A percentile compares a stretch with the other conserved stretches of the same genome.
Evolutionary conservation across 495 filamentous ascomycete species (phyloP).

Genomic region (Aspergillus wentii): DNA sequence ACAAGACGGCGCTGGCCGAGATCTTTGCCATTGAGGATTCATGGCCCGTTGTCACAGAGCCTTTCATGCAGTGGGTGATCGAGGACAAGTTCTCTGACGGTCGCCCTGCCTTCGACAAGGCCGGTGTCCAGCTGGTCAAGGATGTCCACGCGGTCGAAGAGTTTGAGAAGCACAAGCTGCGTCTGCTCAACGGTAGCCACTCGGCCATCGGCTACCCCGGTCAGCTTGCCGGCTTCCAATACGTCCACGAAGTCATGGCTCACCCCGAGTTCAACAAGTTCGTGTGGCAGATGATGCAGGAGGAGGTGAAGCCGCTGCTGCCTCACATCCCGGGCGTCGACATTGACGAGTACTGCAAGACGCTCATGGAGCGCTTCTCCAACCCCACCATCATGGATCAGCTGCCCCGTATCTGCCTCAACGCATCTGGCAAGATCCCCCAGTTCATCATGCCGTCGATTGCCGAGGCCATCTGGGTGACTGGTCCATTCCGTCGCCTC

Average conservation of each 20-base stretch:
- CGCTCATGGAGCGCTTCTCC: slow-evolving; percentile 43
- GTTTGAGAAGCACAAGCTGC: slow-evolving; percentile 48
- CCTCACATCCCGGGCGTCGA: slow-evolving; percentile 40
- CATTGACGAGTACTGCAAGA: slow-evolving; percentile 41
- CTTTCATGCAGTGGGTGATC: slow-evolving; percentile 47
- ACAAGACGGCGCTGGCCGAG: slow-evolving; percentile 32
- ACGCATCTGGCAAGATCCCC: slow-evolving; percentile 44
- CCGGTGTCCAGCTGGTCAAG: slow-evolving; percentile 42
- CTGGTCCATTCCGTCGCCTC: slow-evolving; percentile 38
- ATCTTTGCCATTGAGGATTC: slow-evolving; percentile 37
- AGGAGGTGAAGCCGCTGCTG: slow-evolving; percentile 43
- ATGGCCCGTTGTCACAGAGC: slow-evolving; percentile 46
- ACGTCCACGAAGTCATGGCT: slow-evolving; percentile 44
- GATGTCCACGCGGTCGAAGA: slow-evolving; percentile 40
- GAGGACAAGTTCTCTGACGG: slow-evolving; percentile 45
- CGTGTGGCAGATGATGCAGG: slow-evolving; percentile 44
- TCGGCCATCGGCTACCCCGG: slow-evolving; percentile 41
- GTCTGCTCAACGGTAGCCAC: slow-evolving; percentile 44
- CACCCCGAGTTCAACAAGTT: slow-evolving; percentile 35
- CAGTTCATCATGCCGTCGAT: slow-evolving; percentile 49
- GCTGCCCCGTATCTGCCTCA: slow-evolving; percentile 40
- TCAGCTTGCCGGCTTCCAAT: slow-evolving; percentile 40
- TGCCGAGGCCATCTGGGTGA: slow-evolving; percentile 41
- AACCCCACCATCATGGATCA: slow-evolving; percentile 46
- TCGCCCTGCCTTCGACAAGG: slow-evolving; percentile 41